Evolutionary conservation across 1,284 basidiomycete species (phyloP).

Genomic region (Cryptococcus sp.): DNA sequence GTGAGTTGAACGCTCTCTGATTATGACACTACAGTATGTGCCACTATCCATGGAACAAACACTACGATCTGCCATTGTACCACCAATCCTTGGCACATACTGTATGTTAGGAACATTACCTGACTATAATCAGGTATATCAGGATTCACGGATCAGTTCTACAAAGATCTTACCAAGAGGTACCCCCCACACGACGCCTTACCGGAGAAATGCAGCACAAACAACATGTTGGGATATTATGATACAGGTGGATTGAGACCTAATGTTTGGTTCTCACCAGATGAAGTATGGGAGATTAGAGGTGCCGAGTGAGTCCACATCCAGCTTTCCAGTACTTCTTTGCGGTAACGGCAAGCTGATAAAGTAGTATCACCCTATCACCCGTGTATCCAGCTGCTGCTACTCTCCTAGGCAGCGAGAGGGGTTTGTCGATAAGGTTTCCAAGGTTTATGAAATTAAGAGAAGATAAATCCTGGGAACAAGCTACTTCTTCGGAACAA

Average conservation of each 20-base stretch:
- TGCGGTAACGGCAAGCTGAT: neutral
- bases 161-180: conserved; percentile 64
- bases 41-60: neutral
- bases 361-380: conserved; percentile 70
- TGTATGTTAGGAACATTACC: conserved; percentile 12
- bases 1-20: conserved; percentile 37
- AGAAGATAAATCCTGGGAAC: conserved; percentile 55
- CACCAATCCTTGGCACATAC: neutral
- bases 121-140: conserved; percentile 3
- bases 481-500: conserved; percentile 53
- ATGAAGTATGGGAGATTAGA: conserved; percentile 86
- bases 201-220: conserved; percentile 61
- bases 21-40: neutral
- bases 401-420: conserved; percentile 60
- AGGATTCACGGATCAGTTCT: conserved; percentile 85
- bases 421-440: conserved; percentile 65
- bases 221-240: conserved; percentile 58
- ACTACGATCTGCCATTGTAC: too few relatives aligned
- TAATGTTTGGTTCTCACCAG: conserved; percentile 76
- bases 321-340: neutral
- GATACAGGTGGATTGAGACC: conserved; percentile 72
- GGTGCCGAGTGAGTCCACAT: conserved; percentile 66
- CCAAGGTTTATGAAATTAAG: conserved; percentile 53
- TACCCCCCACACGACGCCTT: conserved; percentile 56
- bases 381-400: conserved; percentile 80